A percentile compares a stretch with the other conserved stretches of the same genome.
Evolutionary conservation across 2,329 filamentous ascomycete genomes (phyloP).

Genomic region (Bipolaris oryzae): DNA sequence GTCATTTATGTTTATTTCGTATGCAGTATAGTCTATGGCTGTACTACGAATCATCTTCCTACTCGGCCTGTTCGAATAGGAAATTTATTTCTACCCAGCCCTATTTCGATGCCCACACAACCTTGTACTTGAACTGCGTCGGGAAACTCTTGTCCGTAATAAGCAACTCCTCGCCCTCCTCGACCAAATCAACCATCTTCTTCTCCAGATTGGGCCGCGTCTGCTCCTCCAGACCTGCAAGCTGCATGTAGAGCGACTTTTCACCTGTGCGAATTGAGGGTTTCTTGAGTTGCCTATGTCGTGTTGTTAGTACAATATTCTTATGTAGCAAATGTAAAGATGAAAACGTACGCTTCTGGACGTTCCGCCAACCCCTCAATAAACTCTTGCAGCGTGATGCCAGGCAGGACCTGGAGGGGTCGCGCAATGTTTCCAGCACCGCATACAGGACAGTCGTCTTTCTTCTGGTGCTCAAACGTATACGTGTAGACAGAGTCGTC

Average conservation of each 20-base stretch:
- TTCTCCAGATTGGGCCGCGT: conserved; percentile 81
- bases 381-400: conserved; percentile 78
- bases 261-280: conserved; percentile 81
- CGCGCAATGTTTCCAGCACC: conserved; percentile 73
- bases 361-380: conserved; percentile 81
- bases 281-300: conserved; percentile 78
- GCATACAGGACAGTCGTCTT: conserved; percentile 93
- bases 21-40: neutral
- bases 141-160: conserved; percentile 90
- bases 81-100: neutral
- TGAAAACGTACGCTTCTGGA: conserved; percentile 68
- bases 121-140: conserved; percentile 69
- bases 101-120: conserved; percentile 51
- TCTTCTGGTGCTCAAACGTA: conserved; percentile 93
- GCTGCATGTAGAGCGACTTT: conserved; percentile 91
- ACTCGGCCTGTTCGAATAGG: neutral
- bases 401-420: conserved; percentile 72
- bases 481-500: conserved; percentile 97
- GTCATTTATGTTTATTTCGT: no score
- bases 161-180: conserved; percentile 84
- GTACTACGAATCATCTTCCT: neutral
- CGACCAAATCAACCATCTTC: conserved; percentile 77
- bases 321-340: neutral
- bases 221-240: conserved; percentile 79
- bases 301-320: conserved; percentile 15